Evolutionary conservation across 176 grass and related monocot genomes (phyloP).

Genomic region (Cenchrus purpureus): DNA sequence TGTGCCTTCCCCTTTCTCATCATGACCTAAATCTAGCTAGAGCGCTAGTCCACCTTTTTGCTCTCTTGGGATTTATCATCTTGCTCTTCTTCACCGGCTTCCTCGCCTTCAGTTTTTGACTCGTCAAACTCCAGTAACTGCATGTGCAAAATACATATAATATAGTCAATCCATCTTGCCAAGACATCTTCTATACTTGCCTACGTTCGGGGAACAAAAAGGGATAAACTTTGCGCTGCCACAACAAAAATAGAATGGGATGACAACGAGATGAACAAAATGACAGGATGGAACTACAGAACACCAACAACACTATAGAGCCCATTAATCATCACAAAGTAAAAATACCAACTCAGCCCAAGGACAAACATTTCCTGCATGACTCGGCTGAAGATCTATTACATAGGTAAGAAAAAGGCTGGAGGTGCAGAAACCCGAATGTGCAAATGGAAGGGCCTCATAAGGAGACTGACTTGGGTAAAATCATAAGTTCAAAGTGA

Average conservation of each 20-base stretch:
- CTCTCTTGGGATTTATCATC: slow-evolving; percentile 11
- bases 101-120: slow-evolving; percentile 52
- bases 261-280: not conserved
- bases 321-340: not conserved
- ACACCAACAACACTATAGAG: not conserved
- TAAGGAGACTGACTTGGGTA: no score
- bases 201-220: not conserved
- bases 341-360: not conserved
- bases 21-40: not conserved
- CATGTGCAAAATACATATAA: slow-evolving; percentile 24
- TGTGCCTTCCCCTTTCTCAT: not conserved
- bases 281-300: not conserved
- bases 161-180: not conserved
- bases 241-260: not conserved
- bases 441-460: no score
- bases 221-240: not conserved
- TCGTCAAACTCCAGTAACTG: slow-evolving; percentile 79
- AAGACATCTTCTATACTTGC: not conserved
- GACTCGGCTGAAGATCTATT: no score
- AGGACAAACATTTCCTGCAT: no score
- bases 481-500: no score
- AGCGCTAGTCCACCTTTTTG: slow-evolving; percentile 48
- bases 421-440: no score
- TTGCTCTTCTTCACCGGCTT: slow-evolving; percentile 25
- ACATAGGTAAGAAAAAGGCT: not conserved